Evolutionary conservation across 257 asterid genomes (phyloP), one percentile per base, ranked within the genome.

Genomic region (Przewalskia tangutica): DNA sequence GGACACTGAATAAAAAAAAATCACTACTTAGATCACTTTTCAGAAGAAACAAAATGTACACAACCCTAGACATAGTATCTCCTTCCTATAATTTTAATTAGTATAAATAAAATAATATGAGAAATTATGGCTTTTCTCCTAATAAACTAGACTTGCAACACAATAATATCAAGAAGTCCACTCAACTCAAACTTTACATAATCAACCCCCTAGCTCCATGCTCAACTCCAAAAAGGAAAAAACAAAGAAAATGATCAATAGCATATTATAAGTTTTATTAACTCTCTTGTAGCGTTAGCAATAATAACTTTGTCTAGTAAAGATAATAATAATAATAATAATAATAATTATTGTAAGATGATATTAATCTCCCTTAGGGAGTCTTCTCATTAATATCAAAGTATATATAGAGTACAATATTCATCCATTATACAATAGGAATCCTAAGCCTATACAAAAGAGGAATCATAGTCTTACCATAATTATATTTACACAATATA

Each of bases 161-260:
- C 62, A 75, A 75, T 75, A 75, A 75, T 75, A 50, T 50, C 79
- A 75, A 48, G 62, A 75, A 23, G 79, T 50, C 79, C 62, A 75
- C 50, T 48, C 79, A 75, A 73, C 60, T 73, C 60, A 11, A 46
- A 73, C 79, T 73, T 73, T 73, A 23, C 23, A 23, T 46, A 13
- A 48, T 7, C 75, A 65, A 27, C 14, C 7, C 50, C 12, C 50
- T 27, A 27, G 32, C 32, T 23, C 20, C 42, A 73, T 73, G 79
- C 46, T 73, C 62, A 48, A 73, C 13, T 7, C 62, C 79, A 13
- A 73, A 46, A 0, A 71, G 59, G 18, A 11, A 71, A 23, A 9
- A 27, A 27, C 32, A 27, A 27, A 27, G 32, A 27, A 38, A 70
- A 44, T 10, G 6, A 48, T 23, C 13, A 27, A 50, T 50, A 13